Evolutionary conservation across 306 rosid genomes (phyloP), one percentile per base, ranked within the genome.

Genomic region (Cicer yamashitae): DNA sequence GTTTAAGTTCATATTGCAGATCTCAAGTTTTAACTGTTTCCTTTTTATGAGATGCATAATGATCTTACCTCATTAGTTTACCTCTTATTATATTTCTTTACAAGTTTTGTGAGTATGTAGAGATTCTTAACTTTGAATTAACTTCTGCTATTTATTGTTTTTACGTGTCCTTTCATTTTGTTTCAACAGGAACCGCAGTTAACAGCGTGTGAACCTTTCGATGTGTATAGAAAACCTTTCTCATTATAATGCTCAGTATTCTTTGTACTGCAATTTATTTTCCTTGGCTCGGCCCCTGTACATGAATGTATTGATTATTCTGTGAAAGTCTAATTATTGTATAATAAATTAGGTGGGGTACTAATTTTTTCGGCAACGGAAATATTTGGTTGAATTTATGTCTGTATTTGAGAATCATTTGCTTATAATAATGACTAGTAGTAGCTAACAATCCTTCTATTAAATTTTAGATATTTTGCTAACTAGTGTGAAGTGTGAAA

Each of bases 161-260:
- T 63, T 53, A 48, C 47, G 37, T 68, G 22, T 59, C 18, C 8
- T 48, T 58, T 18, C 52, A 9, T 39, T 81, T 81, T 83, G 67
- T 76, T 84, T 77, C 63, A n/a, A 78, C 97, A 94, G 98, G 99
- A 91, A 74, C 99, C 99, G 22, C 99, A 94, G 54, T 77, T 94
- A 73, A 92, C 99, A 11, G 67, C 98, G 48, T 83, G 88, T 17
- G 88, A 94, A 78, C 79, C 89, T 37, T 92, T 94, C 22, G 98
- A 94, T 77, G 96, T 92, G 66, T 86, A 92, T 72, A 46, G 86
- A 7, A 92, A 81, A 85, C 92, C 98, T 59, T 94, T 92, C 88
- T 73, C 83, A 39, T 75, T 94, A 40, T 94, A 85, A 90, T 76
- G 17, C 52, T 72, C 71, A 7, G 8, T 40, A 62, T 65, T 74